Percentiles rank a stretch among this genome's conserved stretches.
phyloP scores from a whole-genome alignment of 352 stramenopile species.

The Phytopythium chamaehyphon region DNA sequence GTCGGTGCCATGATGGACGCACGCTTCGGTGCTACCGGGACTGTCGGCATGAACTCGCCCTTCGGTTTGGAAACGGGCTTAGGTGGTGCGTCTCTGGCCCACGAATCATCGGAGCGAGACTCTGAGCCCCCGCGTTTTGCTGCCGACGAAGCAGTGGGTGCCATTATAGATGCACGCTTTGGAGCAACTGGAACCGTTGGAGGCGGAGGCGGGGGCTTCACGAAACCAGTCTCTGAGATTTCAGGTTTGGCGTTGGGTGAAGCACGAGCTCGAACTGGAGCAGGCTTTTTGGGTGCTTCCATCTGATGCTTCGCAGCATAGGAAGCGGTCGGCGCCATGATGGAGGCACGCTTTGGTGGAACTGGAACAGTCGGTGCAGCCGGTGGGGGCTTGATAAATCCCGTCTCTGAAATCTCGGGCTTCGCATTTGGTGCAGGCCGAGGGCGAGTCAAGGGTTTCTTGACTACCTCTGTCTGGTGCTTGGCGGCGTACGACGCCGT shows the following conservation, averaged over 20 bases:
- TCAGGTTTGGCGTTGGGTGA: background rate
- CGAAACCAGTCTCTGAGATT: slow-evolving; percentile 12
- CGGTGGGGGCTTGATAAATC: slow-evolving; percentile 17
- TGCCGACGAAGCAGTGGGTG: slow-evolving; percentile 23
- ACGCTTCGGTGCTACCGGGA: slow-evolving; percentile 21
- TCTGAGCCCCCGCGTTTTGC: slow-evolving; percentile 11
- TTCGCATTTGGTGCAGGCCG: background rate
- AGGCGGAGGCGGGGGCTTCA: slow-evolving; percentile 17
- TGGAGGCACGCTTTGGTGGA: slow-evolving; percentile 23
- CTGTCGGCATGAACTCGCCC: slow-evolving; percentile 5
- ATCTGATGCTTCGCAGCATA: slow-evolving; percentile 18
- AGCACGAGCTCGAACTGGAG: background rate
- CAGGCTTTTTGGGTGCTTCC: slow-evolving; percentile 1
- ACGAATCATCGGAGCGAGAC: background rate
- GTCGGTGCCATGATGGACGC: slow-evolving; percentile 28
- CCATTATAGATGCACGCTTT: slow-evolving; percentile 30
- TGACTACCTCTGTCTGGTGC: slow-evolving; percentile 3
- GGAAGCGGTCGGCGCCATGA: slow-evolving; percentile 23
- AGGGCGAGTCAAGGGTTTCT: background rate
- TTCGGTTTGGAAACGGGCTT: slow-evolving; percentile 1
- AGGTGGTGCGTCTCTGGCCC: slow-evolving; percentile 1
- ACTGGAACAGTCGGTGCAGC: slow-evolving; percentile 11
- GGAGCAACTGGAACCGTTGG: slow-evolving; percentile 19
- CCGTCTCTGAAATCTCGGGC: slow-evolving; percentile 7
- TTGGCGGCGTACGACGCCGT: slow-evolving; percentile 27